These are phyloP conservation scores for Taiwanofungus camphoratus DNA, from an alignment of 1,284 basidiomycete genomes.

Conservation along the genomic window DNA sequence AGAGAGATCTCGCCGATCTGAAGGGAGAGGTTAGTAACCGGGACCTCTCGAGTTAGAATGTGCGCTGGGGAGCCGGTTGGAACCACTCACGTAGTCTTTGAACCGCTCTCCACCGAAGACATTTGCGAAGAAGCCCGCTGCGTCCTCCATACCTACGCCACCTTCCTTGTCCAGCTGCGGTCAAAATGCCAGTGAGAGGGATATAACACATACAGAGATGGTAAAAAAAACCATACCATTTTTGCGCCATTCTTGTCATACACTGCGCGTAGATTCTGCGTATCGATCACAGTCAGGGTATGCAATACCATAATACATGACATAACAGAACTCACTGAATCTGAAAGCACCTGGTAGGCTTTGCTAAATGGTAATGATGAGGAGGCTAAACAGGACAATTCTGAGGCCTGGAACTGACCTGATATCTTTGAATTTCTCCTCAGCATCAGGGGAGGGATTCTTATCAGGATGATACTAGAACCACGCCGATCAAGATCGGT, in stretches of 20 bases:
- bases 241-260: conserved; percentile 96
- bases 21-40: neutral
- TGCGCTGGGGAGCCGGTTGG: neutral
- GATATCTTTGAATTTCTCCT: conserved; percentile 92
- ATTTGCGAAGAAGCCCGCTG: conserved; percentile 86
- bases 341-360: conserved; percentile 86
- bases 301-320: no score
- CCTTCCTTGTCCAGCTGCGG: conserved; percentile 68
- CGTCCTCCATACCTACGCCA: conserved; percentile 71
- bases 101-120: conserved; percentile 90
- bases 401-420: conserved; percentile 51
- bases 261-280: conserved; percentile 77
- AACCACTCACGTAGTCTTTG: conserved; percentile 69
- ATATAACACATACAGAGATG: neutral
- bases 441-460: conserved; percentile 82
- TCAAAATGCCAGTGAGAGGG: neutral
- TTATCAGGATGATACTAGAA: conserved; percentile 88
- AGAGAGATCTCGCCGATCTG: conserved; percentile 91
- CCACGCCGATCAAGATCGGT: neutral
- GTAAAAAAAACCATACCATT: conserved; percentile 45
- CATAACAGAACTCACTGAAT: conserved; percentile 70
- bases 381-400: neutral
- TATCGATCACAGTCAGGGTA: conserved; percentile 18
- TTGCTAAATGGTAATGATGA: conserved; percentile 53
- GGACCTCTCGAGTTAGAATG: neutral